A percentile compares a stretch with the other conserved stretches of the same genome.
These are phyloP conservation scores for Usnea hakonensis DNA, from an alignment of 495 filamentous ascomycete species.

Conservation along the genomic window DNA sequence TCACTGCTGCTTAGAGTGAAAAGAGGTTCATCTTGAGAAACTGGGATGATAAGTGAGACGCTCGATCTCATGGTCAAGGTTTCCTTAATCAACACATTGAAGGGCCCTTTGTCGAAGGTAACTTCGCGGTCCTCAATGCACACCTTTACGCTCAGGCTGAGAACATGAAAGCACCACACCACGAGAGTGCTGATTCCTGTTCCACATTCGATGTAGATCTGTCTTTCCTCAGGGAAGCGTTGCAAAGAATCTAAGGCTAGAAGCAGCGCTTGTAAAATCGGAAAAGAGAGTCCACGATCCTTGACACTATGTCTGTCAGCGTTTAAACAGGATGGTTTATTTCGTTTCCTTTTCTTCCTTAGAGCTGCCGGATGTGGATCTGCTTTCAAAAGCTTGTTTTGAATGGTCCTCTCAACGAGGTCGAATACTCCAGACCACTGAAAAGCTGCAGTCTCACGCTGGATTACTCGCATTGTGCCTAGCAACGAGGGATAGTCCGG, in stretches of 20 bases:
- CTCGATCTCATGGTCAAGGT: not conserved
- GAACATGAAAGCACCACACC: constrained; percentile 19
- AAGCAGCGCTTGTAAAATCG: constrained; percentile 15
- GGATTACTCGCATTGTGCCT: constrained; percentile 11
- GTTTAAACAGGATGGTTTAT: not conserved
- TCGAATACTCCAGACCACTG: constrained; percentile 11
- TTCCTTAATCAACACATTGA: constrained; percentile 15
- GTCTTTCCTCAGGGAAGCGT: constrained; percentile 11
- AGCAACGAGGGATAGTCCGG: constrained; percentile 11
- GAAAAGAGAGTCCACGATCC: constrained; percentile 8
- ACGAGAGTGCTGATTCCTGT: constrained; percentile 17
- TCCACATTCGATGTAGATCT: constrained; percentile 9
- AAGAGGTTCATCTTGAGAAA: constrained; percentile 15
- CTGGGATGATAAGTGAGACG: constrained; percentile 14
- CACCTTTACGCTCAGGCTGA: constrained; percentile 14
- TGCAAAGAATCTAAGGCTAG: constrained; percentile 15
- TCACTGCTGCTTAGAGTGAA: constrained; percentile 15
- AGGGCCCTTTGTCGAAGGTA: constrained; percentile 11
- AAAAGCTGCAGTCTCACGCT: constrained; percentile 12
- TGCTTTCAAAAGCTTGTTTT: not conserved
- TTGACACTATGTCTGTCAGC: not conserved
- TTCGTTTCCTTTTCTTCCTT: not conserved
- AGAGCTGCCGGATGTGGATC: not conserved
- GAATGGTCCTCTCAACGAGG: constrained; percentile 10
- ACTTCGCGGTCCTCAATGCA: constrained; percentile 6